phyloP scores from a whole-genome alignment of 495 filamentous ascomycete genomes.

The Viridothelium virens region DNA sequence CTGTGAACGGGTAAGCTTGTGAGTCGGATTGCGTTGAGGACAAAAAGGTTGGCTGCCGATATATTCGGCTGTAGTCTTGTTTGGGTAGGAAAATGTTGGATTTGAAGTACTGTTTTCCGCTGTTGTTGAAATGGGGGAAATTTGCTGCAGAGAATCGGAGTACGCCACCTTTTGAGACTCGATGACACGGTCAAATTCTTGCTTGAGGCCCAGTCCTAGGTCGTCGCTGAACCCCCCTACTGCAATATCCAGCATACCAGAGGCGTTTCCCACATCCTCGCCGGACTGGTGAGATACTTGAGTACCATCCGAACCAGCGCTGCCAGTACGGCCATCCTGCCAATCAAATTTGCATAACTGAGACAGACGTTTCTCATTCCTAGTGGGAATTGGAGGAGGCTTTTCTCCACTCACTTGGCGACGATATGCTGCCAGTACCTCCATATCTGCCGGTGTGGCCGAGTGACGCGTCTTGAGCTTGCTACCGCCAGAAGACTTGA shows the following conservation, averaged over 20 bases:
- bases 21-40: constrained; percentile 26
- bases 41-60: constrained; percentile 30
- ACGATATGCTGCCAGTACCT: constrained; percentile 79
- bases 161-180: constrained; percentile 90
- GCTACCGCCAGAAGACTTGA: constrained; percentile 70
- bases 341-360: constrained; percentile 55
- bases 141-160: constrained; percentile 13
- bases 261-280: neutral
- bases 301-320: constrained; percentile 21
- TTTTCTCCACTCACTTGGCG: constrained; percentile 65
- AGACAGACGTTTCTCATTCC: constrained; percentile 43
- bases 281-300: neutral
- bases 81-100: neutral
- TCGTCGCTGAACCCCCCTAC: constrained; percentile 45
- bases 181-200: constrained; percentile 91
- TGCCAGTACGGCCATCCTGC: constrained; percentile 43
- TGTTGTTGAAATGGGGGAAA: neutral
- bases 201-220: constrained; percentile 74
- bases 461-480: constrained; percentile 87
- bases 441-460: constrained; percentile 73
- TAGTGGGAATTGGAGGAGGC: constrained; percentile 30
- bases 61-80: constrained; percentile 20
- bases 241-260: constrained; percentile 54
- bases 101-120: neutral
- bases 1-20: constrained; percentile 51